phyloP scores from a whole-genome alignment of 345 rosid genomes.

The thale cress (Arabidopsis thaliana) region TAIR10.1 NC_003070.9:17117501-17118000 shows the following conservation, averaged over 20 bases:
- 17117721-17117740: neutral
- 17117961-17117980: too few species aligned
- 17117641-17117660: neutral
- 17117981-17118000: too few species aligned
- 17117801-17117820: too few species aligned
- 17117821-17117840: too few species aligned
- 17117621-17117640: neutral
- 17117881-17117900: too few species aligned
- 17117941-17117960: too few species aligned
- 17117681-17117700: neutral
- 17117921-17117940: too few species aligned
- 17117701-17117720: neutral
- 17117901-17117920: too few species aligned
- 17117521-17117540: neutral
- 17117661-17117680: slow-evolving; percentile 1
- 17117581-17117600: neutral
- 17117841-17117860: too few species aligned
- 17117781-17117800: too few species aligned
- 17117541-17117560: neutral
- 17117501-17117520: neutral
- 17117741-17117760: neutral
- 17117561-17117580: neutral
- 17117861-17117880: too few species aligned
- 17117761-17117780: neutral
- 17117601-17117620: slow-evolving; percentile 5